Evolutionary conservation across 1,284 basidiomycete genomes (phyloP).

Genomic region (Ustilago vetiveriae): DNA sequence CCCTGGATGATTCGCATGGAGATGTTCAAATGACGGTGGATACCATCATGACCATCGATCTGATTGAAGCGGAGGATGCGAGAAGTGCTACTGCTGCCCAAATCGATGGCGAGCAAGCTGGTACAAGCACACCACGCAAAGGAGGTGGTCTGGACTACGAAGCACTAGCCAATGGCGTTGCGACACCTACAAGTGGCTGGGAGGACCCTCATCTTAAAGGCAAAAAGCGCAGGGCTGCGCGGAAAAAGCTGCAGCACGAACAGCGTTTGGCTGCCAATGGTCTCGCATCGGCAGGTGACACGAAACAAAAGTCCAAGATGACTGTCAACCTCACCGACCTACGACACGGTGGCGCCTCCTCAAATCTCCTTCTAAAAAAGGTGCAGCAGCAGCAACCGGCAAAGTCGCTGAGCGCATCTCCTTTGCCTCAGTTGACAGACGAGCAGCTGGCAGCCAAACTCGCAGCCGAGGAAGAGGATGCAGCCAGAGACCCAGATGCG

Average conservation of each 20-base stretch:
- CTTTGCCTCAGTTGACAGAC: constrained; percentile 37
- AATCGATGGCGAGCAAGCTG: background rate
- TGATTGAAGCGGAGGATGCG: constrained; percentile 52
- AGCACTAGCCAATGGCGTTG: constrained; percentile 30
- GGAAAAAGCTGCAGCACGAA: constrained; percentile 36
- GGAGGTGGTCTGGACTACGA: constrained; percentile 49
- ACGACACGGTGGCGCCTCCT: constrained; percentile 41
- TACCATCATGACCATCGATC: constrained; percentile 51
- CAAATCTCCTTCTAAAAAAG: constrained; percentile 15
- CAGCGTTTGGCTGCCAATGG: constrained; percentile 11
- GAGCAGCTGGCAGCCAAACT: constrained; percentile 53
- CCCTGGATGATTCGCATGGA: constrained; percentile 35
- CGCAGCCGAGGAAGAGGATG: constrained; percentile 51
- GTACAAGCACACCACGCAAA: background rate
- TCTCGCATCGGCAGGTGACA: background rate
- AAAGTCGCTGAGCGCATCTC: constrained; percentile 5
- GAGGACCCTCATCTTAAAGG: constrained; percentile 23
- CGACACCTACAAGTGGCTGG: background rate
- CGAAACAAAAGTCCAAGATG: constrained; percentile 10
- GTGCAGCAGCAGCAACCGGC: constrained; percentile 2
- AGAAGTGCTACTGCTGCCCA: constrained; percentile 12
- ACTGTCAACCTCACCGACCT: constrained; percentile 59
- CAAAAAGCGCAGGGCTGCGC: constrained; percentile 46
- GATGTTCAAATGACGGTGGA: constrained; percentile 56
- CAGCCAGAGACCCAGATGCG: constrained; percentile 32